Percentiles rank a stretch among this genome's conserved stretches.
phyloP scores from a whole-genome alignment of 192 early-diverging fungal genomes.

The Backusella westeae region DNA sequence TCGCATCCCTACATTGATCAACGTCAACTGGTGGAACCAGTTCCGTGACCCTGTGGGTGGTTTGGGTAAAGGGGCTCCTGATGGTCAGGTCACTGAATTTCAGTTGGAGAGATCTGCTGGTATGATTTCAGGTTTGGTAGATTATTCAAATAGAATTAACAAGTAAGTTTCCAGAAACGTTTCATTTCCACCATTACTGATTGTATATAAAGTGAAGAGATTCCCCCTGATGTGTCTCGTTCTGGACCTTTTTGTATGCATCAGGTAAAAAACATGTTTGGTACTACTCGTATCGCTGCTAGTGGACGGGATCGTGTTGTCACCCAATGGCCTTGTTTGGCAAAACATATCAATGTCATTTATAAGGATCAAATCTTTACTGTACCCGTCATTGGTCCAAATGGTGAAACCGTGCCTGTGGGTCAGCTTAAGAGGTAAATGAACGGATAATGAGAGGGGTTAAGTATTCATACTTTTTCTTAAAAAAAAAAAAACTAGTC shows the following conservation, averaged over 20 bases:
- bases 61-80: slow-evolving; percentile 32
- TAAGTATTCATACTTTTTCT: not conserved
- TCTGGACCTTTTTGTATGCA: slow-evolving; percentile 88
- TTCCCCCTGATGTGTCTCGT: slow-evolving; percentile 72
- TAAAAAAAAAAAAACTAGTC: slow-evolving; percentile 12
- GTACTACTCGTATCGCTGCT: slow-evolving; percentile 74
- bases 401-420: slow-evolving; percentile 63
- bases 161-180: slow-evolving; percentile 37
- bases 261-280: slow-evolving; percentile 89
- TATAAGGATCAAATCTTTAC: slow-evolving; percentile 81
- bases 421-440: slow-evolving; percentile 43
- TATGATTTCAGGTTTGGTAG: slow-evolving; percentile 62
- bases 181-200: not conserved
- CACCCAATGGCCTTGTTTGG: slow-evolving; percentile 66
- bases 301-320: slow-evolving; percentile 66
- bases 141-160: slow-evolving; percentile 76
- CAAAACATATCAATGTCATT: slow-evolving; percentile 83
- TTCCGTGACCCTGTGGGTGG: slow-evolving; percentile 59
- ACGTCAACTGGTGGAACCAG: slow-evolving; percentile 88
- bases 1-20: slow-evolving; percentile 80
- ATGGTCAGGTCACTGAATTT: slow-evolving; percentile 60
- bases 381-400: slow-evolving; percentile 69
- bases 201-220: slow-evolving; percentile 27
- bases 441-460: not conserved
- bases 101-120: slow-evolving; percentile 84